A percentile compares a stretch with the other conserved stretches of the same genome.
Conservation (phyloP, 2,329 filamentous ascomycete species). For the Phoma sp. region DNA sequence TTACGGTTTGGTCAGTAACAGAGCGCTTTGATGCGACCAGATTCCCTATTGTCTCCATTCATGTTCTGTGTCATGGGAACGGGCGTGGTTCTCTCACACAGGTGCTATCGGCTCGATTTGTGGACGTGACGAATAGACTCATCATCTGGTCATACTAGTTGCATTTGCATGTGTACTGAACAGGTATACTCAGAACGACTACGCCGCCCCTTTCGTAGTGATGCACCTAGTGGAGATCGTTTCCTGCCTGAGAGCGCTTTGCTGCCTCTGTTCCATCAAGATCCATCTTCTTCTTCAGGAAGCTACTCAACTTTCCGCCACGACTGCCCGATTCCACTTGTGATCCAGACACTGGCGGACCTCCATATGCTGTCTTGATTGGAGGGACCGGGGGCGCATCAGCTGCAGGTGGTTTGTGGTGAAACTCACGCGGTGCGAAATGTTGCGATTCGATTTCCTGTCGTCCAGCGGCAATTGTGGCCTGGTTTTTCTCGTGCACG, state of each 20-base stretch:
- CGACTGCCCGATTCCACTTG: constrained; percentile 32
- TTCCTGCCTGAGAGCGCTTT: not conserved
- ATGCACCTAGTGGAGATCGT: not conserved
- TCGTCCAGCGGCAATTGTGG: constrained; percentile 40
- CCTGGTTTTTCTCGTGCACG: constrained; percentile 45
- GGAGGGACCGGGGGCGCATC: constrained; percentile 22
- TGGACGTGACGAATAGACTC: too few species aligned
- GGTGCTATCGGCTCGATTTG: too few species aligned
- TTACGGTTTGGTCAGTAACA: too few species aligned
- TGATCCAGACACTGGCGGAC: constrained; percentile 32
- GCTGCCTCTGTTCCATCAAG: constrained; percentile 2
- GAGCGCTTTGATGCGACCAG: too few species aligned
- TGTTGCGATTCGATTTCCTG: constrained; percentile 40
- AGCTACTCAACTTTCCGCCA: constrained; percentile 36
- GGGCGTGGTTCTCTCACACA: too few species aligned
- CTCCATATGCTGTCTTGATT: constrained; percentile 24
- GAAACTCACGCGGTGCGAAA: constrained; percentile 19
- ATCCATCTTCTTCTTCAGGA: constrained; percentile 46
- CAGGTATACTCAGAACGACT: too few species aligned
- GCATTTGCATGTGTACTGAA: too few species aligned
- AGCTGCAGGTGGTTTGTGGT: constrained; percentile 11
- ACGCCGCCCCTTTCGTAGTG: too few species aligned
- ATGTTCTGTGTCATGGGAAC: too few species aligned
- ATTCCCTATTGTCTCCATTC: too few species aligned
- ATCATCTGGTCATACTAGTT: too few species aligned